Base-by-base conservation (phyloP, 805 yeast species). In the Candida sphagnicola region DNA sequence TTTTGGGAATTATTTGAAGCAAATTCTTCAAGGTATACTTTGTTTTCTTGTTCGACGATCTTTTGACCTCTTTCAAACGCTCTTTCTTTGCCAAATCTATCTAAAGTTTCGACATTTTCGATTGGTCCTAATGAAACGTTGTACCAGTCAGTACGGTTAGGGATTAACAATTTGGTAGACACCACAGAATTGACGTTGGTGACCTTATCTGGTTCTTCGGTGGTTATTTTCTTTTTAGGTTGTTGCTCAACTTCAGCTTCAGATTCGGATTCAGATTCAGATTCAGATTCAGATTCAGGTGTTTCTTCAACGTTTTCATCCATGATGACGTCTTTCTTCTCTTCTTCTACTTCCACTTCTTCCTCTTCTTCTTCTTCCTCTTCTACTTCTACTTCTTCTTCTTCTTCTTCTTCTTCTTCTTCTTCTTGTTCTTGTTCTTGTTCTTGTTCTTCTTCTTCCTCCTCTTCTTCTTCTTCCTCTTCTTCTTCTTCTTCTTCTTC, bases 111-210 rank as follows among this genome's bases (percentile, higher is more conserved):
- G 23, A 50, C 57, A 17, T 43, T 53, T 35, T 48, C 54, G 4
- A 50, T 43, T 4, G 49, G 38, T 11, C 48, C 56, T 4, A 51
- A 49, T 15, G 78, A 74, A n/a, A 75, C 60, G 42, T 81, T 76
- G 58, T 78, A 86, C 96, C 97, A 90, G 47, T 83, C 86, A 16
- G 75, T 65, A 47, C 82, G 75, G 25, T 81, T 74, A 30, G 83
- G 80, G 28, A 89, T 62, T 0, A 70, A 40, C 25, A 85, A 66
- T 44, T 75, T 80, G 35, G 76, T 75, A 5, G 82, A 66, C 35
- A 67, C 66, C 19, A 84, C 81, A 2, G 82, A 62, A 35, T 74
- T 63, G 32, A 77, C 49, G 39, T 64, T 50, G 18, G 60, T 53
- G 11, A 63, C 48, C 43, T 58, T 66, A 37, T 61, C 69, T 10